Conservation (phyloP, 1,139 yeast species). For the Suhomyces wounanorum region DNA sequence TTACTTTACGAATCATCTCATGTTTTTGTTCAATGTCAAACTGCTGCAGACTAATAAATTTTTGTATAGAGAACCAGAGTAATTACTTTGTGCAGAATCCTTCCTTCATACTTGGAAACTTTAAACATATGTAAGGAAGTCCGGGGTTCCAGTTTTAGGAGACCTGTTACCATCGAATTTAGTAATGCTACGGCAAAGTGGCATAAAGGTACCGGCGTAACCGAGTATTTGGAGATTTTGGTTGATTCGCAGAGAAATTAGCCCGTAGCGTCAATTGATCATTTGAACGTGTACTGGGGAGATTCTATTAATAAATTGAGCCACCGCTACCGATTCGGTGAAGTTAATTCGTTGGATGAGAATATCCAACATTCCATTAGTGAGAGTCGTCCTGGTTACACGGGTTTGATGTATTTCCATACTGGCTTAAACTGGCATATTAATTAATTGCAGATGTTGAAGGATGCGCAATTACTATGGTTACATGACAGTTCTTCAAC, state of each 20-base stretch:
- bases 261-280: not conserved
- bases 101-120: no score
- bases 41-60: not conserved
- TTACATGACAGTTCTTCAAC: not conserved
- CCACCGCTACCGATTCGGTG: not conserved
- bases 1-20: not conserved
- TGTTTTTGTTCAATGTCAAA: not conserved
- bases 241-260: not conserved
- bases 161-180: no score
- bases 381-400: not conserved
- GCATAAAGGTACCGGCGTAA: not conserved
- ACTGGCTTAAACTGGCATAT: not conserved
- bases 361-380: not conserved
- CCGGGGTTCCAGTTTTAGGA: no score
- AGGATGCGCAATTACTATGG: not conserved
- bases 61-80: not conserved
- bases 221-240: not conserved
- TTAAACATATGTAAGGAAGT: no score
- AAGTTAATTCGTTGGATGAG: not conserved
- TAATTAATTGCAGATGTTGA: not conserved
- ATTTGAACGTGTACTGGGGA: not conserved
- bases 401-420: not conserved
- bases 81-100: not conserved
- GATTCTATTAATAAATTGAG: not conserved
- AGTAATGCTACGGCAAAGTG: no score